Evolutionary conservation across 805 yeast species (phyloP), one percentile per base, ranked within the genome.

Genomic region (Henningerozyma blattae): DNA sequence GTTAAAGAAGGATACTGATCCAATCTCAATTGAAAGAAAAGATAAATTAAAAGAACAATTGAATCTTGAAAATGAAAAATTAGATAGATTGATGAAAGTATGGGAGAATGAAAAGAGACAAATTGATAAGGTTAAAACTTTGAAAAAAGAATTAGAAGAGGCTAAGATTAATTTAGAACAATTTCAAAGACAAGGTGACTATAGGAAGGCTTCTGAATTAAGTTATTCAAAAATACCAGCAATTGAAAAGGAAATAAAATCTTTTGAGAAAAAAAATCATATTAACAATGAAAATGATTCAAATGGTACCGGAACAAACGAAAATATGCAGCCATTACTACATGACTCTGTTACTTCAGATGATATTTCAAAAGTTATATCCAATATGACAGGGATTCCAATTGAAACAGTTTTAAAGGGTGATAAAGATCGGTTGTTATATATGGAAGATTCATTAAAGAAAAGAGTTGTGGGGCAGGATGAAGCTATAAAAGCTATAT

Each of bases 301-400:
- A 8, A 20, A 20, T 9, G 12, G 12, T 20, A 12, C 8, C 1
- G 2, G 12, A 9, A 20, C 24, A 20, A 9, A 9, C 12, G 24
- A 20, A 12, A 24, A 24, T 12, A n/a, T n/a, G n/a, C n/a, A n/a
- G n/a, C 54, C 45, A 15, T 40, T 46, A 37, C 42, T 45, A 15
- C 97, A 89, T 57, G 98, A 91, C 45, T 75, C 94, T 0, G 97
- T 89, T 4, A 82, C 95, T 0, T 71, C 94, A 2, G 94, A 87
- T 44, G 98, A 89, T 57, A 91, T 89, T 45, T 93, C 96, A 0
- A 69, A 75, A 40, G 98, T 89, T 5, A 81, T 89, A 10, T 79
- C 94, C 12, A 77, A 85, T 43, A 86, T 91, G 80, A 89, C 98
- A 0, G 97, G 97, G 26, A 86, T 89, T 29, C 98, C 98, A 5